Base-by-base conservation (phyloP, 345 rosid species). In the Brassica nigra region DNA sequence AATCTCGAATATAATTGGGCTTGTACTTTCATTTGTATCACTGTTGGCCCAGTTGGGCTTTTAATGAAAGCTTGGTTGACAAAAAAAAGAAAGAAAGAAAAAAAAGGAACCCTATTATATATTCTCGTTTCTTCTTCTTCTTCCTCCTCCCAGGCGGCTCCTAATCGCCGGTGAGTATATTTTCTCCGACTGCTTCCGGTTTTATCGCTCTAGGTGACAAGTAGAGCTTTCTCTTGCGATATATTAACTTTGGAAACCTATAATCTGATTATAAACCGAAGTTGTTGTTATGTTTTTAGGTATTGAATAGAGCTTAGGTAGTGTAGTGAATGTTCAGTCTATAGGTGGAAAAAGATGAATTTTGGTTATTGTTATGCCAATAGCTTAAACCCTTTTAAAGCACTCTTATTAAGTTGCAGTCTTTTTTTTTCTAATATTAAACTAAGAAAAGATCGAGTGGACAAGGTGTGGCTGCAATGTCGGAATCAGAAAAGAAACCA, bases 401-500 rank as follows among this genome's bases (percentile, higher is more conserved):
- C 68, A 39, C 16, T 5, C 29, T 47, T 47, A 52, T 6, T 10
- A 66, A 8, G 2, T 57, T 59, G 61, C n/a, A 68, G 6, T 4
- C 29, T 67, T 2, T 12, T 18, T 18, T 18, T 0, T 18, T 18
- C 18, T 18, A 18, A 18, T 18, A 18, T 18, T 18, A 18, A 18
- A 18, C 28, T 42, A 10, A 27, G 18, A 44, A 11, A 31, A 36
- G 16, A 37, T n/a, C 66, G 23, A 66, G 52, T 28, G 62, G 47
- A 52, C 8, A 55, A 42, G 8, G 73, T 23, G 62, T 70, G 86
- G 77, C 80, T 77, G 81, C 82, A 16, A 70, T 73, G 71, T 67
- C 84, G 14, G 91, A 79, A 73, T 16, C 70, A 10, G 88, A 85
- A 73, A 83, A 74, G n/a, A 74, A 88, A 49, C 68, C 87, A 9